phyloP scores from a whole-genome alignment of 116 monocot genomes.

The Cymodocea nodosa region DNA sequence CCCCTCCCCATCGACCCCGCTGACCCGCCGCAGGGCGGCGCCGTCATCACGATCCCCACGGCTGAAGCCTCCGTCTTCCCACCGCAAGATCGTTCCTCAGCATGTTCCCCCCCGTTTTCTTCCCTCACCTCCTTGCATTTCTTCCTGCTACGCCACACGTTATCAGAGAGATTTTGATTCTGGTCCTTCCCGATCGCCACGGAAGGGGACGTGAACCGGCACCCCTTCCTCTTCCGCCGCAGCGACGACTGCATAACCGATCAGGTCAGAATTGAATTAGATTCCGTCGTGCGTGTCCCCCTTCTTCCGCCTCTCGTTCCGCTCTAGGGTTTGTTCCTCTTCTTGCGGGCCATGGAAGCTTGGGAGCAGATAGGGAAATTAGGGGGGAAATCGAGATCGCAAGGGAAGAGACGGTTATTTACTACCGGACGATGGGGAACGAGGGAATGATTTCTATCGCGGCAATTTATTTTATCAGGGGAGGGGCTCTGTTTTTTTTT shows the following conservation, averaged over 20 bases:
- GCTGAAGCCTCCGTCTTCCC: conserved; percentile 2
- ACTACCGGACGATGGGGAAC: too few relatives aligned
- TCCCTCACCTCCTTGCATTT: conserved; percentile 9
- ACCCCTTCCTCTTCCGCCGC: conserved; percentile 6
- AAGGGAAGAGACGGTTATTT: too few relatives aligned
- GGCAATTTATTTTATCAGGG: too few relatives aligned
- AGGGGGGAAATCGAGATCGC: too few relatives aligned
- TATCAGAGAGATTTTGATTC: not conserved
- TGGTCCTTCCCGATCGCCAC: not conserved
- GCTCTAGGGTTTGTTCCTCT: too few relatives aligned
- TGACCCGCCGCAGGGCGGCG: conserved; percentile 34
- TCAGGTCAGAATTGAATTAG: not conserved
- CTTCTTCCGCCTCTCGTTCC: too few relatives aligned
- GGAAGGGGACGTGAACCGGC: not conserved
- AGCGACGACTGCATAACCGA: conserved; percentile 3
- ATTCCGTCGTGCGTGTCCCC: not conserved
- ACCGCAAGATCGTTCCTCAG: conserved; percentile 1
- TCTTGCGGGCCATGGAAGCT: too few relatives aligned
- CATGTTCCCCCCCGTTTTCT: not conserved
- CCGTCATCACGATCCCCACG: conserved; percentile 35
- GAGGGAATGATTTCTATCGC: too few relatives aligned
- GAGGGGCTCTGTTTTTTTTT: too few relatives aligned
- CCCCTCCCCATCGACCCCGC: conserved; percentile 41
- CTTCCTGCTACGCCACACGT: conserved; percentile 9
- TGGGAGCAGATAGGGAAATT: too few relatives aligned